phyloP scores from a whole-genome alignment of 177 flowering plant genomes.

The Vitis hybrid region DNA sequence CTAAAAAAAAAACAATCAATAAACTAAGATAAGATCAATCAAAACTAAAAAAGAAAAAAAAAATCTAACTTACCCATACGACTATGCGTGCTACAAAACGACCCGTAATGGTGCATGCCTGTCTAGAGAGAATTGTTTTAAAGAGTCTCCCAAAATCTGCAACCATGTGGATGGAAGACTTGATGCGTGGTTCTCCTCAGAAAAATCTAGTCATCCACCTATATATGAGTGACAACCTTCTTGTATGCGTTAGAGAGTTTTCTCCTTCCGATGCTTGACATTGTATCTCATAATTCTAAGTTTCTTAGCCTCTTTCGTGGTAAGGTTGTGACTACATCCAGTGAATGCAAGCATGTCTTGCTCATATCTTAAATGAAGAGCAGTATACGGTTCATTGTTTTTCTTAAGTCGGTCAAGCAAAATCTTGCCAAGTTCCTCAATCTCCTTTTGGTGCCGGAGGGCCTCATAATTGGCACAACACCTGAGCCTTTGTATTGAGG shows the following conservation, averaged over 20 bases:
- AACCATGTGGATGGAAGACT: too few relatives aligned
- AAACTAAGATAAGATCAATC: too few relatives aligned
- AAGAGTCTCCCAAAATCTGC: too few relatives aligned
- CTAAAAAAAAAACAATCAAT: too few relatives aligned
- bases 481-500: slow-evolving; percentile 57
- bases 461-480: slow-evolving; percentile 74
- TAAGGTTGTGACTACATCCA: slow-evolving; percentile 84
- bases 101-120: too few relatives aligned
- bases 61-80: too few relatives aligned
- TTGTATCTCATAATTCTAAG: slow-evolving; percentile 61
- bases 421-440: slow-evolving; percentile 54
- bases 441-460: slow-evolving; percentile 45
- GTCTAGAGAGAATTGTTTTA: too few relatives aligned
- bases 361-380: slow-evolving; percentile 84
- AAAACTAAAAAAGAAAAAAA: too few relatives aligned
- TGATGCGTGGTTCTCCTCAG: too few relatives aligned
- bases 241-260: slow-evolving; percentile 1
- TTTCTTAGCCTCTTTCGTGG: slow-evolving; percentile 52
- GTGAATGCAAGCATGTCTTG: slow-evolving; percentile 96
- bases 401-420: slow-evolving; percentile 49
- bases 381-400: slow-evolving; percentile 48
- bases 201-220: too few relatives aligned
- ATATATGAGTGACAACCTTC: too few relatives aligned
- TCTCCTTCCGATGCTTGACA: slow-evolving; percentile 84
- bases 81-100: too few relatives aligned